Evolutionary conservation across 495 filamentous ascomycete genomes (phyloP).

Genomic region (Penicillium lividum): DNA sequence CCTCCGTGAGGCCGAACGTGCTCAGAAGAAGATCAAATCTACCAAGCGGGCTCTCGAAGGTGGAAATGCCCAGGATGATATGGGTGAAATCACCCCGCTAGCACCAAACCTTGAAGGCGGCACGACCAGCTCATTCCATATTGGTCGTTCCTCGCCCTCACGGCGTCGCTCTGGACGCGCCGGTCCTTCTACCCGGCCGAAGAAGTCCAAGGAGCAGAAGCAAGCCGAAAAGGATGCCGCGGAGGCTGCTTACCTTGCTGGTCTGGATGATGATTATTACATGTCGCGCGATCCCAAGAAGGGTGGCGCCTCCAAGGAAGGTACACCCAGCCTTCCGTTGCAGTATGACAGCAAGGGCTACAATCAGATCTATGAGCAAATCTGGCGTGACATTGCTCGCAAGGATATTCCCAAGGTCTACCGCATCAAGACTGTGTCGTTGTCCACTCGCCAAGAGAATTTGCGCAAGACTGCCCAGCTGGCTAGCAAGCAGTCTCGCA

Average conservation of each 20-base stretch:
- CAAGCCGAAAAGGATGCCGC: conserved; percentile 93
- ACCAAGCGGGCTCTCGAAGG: conserved; percentile 81
- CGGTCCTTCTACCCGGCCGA: conserved; percentile 62
- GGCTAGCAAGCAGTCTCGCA: conserved; percentile 92
- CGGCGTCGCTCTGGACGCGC: conserved; percentile 65
- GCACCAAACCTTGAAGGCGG: conserved; percentile 86
- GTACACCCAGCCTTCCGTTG: conserved; percentile 52
- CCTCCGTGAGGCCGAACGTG: conserved; percentile 76
- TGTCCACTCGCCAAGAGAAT: conserved; percentile 83
- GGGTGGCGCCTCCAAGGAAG: conserved; percentile 60
- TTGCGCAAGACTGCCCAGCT: conserved; percentile 96
- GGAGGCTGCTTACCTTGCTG: conserved; percentile 80
- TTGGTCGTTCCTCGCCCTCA: conserved; percentile 62
- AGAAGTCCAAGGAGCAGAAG: conserved; percentile 96
- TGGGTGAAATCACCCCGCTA: conserved; percentile 70
- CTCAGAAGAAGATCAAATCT: conserved; percentile 83
- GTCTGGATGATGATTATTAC: conserved; percentile 77
- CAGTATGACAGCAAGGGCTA: conserved; percentile 87
- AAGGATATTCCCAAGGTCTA: conserved; percentile 93
- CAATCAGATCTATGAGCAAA: conserved; percentile 97
- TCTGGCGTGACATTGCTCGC: conserved; percentile 90
- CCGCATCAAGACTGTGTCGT: conserved; percentile 79
- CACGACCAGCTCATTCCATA: conserved; percentile 80
- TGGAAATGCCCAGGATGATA: conserved; percentile 78
- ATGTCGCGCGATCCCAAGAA: conserved; percentile 66